Conservation (phyloP, 768 basidiomycete genomes). For the Hypholoma fasciculare region DNA sequence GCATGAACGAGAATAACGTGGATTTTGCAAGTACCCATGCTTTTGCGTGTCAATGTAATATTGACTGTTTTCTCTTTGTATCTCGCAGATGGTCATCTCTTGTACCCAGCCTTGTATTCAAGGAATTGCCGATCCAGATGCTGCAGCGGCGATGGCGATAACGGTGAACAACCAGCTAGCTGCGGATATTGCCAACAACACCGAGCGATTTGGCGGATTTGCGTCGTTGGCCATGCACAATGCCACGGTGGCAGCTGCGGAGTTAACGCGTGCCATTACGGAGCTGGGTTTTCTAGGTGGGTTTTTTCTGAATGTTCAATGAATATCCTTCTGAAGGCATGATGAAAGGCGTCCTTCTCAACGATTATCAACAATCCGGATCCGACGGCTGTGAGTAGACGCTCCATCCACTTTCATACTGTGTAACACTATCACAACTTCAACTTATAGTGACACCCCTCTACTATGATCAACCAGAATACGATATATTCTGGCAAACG, state of each 20-base stretch:
- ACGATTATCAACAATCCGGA: conserved; percentile 46
- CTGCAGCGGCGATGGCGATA: conserved; percentile 33
- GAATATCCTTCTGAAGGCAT: neutral
- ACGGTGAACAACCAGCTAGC: conserved; percentile 37
- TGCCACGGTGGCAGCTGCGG: conserved; percentile 37
- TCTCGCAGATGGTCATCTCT: conserved; percentile 37
- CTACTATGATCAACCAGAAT: conserved; percentile 38
- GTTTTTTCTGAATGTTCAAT: neutral
- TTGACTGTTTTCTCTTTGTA: neutral
- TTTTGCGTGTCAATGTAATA: neutral
- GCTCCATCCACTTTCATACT: neutral
- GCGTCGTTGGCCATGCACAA: conserved; percentile 46
- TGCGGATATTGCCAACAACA: conserved; percentile 36
- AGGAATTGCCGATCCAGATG: conserved; percentile 32
- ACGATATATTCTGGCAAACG: conserved; percentile 37
- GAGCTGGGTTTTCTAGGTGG: conserved; percentile 40
- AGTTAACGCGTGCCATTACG: conserved; percentile 38
- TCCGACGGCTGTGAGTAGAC: conserved; percentile 31
- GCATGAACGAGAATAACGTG: conserved; percentile 36
- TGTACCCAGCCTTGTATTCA: conserved; percentile 39
- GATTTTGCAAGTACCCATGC: conserved; percentile 31
- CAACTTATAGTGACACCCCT: conserved; percentile 29
- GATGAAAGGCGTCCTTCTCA: conserved; percentile 34
- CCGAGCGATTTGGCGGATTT: conserved; percentile 40
- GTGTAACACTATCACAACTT: neutral